Conservation (phyloP, 306 rosid species). For the Abrus pulchellus region DNA sequence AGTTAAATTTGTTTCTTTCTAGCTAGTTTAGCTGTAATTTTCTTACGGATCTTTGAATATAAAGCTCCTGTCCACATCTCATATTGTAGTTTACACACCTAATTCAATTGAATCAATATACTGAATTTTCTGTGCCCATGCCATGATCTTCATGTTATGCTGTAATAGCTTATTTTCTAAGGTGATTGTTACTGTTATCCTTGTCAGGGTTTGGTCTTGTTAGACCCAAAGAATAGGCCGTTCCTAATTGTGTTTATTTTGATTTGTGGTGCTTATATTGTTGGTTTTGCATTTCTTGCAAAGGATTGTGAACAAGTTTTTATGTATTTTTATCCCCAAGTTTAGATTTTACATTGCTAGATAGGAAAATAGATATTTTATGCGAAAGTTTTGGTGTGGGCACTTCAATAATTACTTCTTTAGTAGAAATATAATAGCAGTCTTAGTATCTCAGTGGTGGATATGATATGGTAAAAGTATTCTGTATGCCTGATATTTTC, state of each 20-base stretch:
- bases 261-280: slow-evolving; percentile 69
- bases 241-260: slow-evolving; percentile 59
- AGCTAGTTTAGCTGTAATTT: slow-evolving; percentile 41
- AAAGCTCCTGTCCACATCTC: slow-evolving; percentile 20
- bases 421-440: neutral
- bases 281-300: slow-evolving; percentile 60
- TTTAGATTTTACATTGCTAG: neutral
- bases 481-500: slow-evolving; percentile 1
- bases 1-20: slow-evolving; percentile 50
- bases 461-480: slow-evolving; percentile 6
- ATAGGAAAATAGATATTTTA: neutral
- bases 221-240: slow-evolving; percentile 64
- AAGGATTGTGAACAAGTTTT: slow-evolving; percentile 64
- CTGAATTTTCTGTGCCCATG: slow-evolving; percentile 35
- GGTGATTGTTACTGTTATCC: neutral
- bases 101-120: slow-evolving; percentile 48
- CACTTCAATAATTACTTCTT: slow-evolving; percentile 18
- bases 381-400: neutral
- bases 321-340: slow-evolving; percentile 31
- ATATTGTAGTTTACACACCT: slow-evolving; percentile 44
- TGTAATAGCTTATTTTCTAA: neutral
- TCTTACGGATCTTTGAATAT: slow-evolving; percentile 36
- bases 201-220: slow-evolving; percentile 55
- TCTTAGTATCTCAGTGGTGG: neutral
- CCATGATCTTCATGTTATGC: slow-evolving; percentile 3